These are phyloP conservation scores for Penicillium coprophilum DNA, from an alignment of 495 filamentous ascomycete genomes.

Conservation along the genomic window DNA sequence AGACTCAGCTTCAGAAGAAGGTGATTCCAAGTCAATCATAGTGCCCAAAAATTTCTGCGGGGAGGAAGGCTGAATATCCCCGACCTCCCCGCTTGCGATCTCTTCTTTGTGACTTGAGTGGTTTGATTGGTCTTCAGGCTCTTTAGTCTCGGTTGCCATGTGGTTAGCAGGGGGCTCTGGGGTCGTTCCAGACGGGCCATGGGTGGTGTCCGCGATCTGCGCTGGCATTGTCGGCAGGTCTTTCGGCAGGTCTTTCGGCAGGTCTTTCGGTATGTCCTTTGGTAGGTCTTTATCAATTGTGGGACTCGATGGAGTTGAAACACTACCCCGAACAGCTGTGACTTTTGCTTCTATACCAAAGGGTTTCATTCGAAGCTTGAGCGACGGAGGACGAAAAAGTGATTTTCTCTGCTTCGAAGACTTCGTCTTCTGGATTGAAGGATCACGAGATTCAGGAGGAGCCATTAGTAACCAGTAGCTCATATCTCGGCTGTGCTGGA, in stretches of 20 bases:
- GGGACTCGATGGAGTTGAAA: not conserved
- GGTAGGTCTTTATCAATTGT: not conserved
- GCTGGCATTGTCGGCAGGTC: not conserved
- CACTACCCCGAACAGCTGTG: not conserved
- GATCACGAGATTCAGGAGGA: not conserved
- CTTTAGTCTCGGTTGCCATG: not conserved
- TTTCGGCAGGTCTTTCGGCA: not conserved
- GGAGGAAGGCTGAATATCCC: constrained; percentile 12
- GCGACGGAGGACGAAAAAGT: not conserved
- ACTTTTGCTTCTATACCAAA: not conserved
- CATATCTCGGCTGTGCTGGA: not conserved
- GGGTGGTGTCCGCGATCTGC: not conserved
- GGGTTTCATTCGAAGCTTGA: not conserved
- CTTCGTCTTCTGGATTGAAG: not conserved
- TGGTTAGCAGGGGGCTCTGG: not conserved
- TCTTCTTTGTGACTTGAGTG: not conserved
- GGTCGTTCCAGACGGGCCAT: not conserved
- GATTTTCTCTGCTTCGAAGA: not conserved
- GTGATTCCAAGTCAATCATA: constrained; percentile 21
- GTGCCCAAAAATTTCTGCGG: constrained; percentile 13
- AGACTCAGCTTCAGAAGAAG: constrained; percentile 20
- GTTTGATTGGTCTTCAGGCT: not conserved
- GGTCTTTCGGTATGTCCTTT: not conserved
- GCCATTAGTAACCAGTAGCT: not conserved
- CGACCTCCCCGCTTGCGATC: not conserved